phyloP scores from a whole-genome alignment of 2,329 filamentous ascomycete genomes.

The Capronia coronata region DNA sequence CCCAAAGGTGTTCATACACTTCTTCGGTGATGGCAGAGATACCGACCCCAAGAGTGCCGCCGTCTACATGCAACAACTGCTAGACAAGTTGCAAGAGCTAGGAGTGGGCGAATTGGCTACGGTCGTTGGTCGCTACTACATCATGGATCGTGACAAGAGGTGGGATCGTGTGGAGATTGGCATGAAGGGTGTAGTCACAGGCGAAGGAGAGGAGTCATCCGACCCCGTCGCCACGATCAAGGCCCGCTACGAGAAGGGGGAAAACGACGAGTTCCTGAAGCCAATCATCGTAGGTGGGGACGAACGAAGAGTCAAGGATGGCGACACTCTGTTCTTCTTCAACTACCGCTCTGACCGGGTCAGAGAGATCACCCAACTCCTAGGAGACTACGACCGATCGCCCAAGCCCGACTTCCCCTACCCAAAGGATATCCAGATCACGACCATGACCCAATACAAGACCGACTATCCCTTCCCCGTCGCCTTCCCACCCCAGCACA shows the following conservation, averaged over 20 bases:
- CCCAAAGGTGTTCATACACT: constrained; percentile 94
- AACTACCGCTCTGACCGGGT: constrained; percentile 99
- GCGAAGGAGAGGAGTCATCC: constrained; percentile 76
- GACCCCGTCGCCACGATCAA: constrained; percentile 84
- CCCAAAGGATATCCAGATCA: constrained; percentile 78
- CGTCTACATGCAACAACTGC: constrained; percentile 78
- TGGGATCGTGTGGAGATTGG: constrained; percentile 93
- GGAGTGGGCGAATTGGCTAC: constrained; percentile 84
- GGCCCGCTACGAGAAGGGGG: constrained; percentile 76
- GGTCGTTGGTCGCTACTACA: constrained; percentile 91
- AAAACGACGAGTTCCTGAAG: constrained; percentile 97
- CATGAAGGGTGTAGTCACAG: constrained; percentile 75
- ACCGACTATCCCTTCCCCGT: constrained; percentile 84
- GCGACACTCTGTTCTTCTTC: constrained; percentile 98
- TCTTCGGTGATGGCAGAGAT: constrained; percentile 96
- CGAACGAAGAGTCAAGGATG: constrained; percentile 78
- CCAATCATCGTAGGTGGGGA: constrained; percentile 90
- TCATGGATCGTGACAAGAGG: constrained; percentile 99
- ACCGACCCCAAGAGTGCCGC: constrained; percentile 93
- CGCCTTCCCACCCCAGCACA: constrained; percentile 88
- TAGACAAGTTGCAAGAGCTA: constrained; percentile 74
- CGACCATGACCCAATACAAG: constrained; percentile 99
- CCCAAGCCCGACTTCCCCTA: constrained; percentile 86
- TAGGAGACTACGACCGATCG: constrained; percentile 87
- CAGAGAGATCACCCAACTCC: constrained; percentile 88